Base-by-base conservation (phyloP, 129 eudicot genomes). In the Calendula officinalis region DNA sequence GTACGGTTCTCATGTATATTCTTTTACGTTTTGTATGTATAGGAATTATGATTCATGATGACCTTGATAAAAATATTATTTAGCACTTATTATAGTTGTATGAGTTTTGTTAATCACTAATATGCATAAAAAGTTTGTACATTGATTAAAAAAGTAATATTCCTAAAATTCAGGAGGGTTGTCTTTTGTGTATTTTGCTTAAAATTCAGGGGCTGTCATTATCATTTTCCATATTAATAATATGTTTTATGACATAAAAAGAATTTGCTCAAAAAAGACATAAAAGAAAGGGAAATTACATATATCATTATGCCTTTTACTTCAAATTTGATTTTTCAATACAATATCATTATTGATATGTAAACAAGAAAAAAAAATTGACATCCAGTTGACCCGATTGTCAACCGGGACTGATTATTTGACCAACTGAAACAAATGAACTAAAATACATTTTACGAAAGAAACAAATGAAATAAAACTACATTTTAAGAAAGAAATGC, bases 401-500 rank as follows among this genome's bases (percentile, higher is more conserved):
- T 41, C 40, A 54, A 42, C 4, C 3, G 71, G 41, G 5, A 52
- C n/a, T 45, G 6, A 44, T 45, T 55, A 45, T 73, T 64, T 56
- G 66, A 64, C 36, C 17, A 8, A 32, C 42, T 14, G 11, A 33
- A 68, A 44, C 30, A 22, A 56, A 44, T 14, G 32, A 48, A 35
- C 3, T 12, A 32, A 13, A 64, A 7, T 52, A 7, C 14, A 8
- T 27, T 17, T 14, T 65, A 11, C 6, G 34, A 52, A 16, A 34
- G 17, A 49, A n/a, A 60, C 8, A 15, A 17, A 56, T 42, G 53
- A 46, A 3, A 4, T 12, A 7, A 33, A 60, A 30, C 30, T 45
- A 33, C 30, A 4, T 32, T 63, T 14, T 60, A 45, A 3, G 42
- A 68, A 38, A 37, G 27, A 57, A 30, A 73, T 5, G 82, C 82